Base-by-base conservation (phyloP, 441 rosid genomes). In the Capsella rubella region DNA sequence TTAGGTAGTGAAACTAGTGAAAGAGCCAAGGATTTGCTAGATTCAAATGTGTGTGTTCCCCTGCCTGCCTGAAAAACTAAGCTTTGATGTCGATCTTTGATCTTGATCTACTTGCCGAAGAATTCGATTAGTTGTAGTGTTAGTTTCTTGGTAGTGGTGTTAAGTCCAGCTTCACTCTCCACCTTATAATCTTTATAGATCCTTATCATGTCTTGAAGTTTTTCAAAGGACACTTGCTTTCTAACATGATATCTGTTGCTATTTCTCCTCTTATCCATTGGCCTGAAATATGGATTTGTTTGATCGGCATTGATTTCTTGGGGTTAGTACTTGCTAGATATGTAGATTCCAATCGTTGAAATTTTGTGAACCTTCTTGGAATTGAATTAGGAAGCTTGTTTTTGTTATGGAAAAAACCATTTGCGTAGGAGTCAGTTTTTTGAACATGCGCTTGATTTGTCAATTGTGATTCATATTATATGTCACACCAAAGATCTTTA, bases 1-100 rank as follows among this genome's bases (percentile, higher is more conserved):
- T 50, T 29, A 31, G 69, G 29, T 31, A 45, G 51, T 54, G 63
- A 50, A 35, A 51, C 9, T 51, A 60, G 67, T 71, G 61, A 50
- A 28, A 11, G 43, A 10, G 64, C 8, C 15, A 8, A 28, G 5
- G 15, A 14, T 50, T 39, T 13, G 39, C 2, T 58, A 49, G 40
- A 47, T 57, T 2, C n/a, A 21, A 8, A 43, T 67, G 5, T 73
- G 49, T 64, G 49, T 54, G 43, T 39, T 34, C 57, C n/a, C 29
- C 14, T 21, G 28, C 10, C 2, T 73, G 16, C 31, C 6, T 67
- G 3, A 68, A 68, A 25, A 21, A 68, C 27, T 52, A 67, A 53
- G 25, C 57, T 52, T 68, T 34, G 43, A 0, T 15, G 61, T 42
- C 13, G 55, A 58, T 58, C 18, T 59, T 18, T 66, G 45, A 3